These are phyloP conservation scores for Penicillium cataractarum DNA, from an alignment of 495 filamentous ascomycete species.

Conservation along the genomic window DNA sequence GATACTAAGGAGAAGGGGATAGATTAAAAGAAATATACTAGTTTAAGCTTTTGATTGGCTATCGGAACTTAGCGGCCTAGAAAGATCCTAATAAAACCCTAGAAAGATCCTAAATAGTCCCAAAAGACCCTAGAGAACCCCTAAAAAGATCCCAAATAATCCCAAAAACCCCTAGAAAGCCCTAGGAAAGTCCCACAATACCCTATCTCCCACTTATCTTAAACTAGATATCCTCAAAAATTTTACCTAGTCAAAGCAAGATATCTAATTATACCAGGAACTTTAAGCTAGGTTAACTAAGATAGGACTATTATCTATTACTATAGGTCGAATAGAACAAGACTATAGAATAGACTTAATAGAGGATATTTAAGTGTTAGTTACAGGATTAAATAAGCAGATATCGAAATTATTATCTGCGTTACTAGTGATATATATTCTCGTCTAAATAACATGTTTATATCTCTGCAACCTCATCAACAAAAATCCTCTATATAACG, in stretches of 20 bases:
- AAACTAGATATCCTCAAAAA: neutral
- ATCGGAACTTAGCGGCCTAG: constrained; percentile 1
- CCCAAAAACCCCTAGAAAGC: neutral
- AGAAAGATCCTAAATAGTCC: too few relatives aligned
- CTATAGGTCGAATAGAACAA: neutral
- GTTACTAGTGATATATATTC: neutral
- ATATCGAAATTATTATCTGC: neutral
- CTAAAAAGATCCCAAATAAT: neutral
- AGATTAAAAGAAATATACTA: too few relatives aligned
- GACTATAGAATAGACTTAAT: neutral
- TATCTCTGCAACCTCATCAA: neutral
- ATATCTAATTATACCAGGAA: neutral
- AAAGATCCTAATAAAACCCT: too few relatives aligned
- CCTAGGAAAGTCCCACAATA: neutral
- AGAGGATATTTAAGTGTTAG: neutral
- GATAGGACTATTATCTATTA: neutral
- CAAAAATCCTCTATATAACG: neutral
- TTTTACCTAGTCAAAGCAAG: neutral
- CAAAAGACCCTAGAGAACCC: neutral
- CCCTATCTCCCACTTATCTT: neutral
- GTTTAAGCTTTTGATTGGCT: constrained; percentile 8
- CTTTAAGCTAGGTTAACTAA: neutral
- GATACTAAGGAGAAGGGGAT: too few relatives aligned
- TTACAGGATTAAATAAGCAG: neutral
- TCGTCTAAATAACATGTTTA: neutral